Evolutionary conservation across 2,329 filamentous ascomycete genomes (phyloP), one percentile per base, ranked within the genome.

Genomic region (Fusarium veterinarium): DNA sequence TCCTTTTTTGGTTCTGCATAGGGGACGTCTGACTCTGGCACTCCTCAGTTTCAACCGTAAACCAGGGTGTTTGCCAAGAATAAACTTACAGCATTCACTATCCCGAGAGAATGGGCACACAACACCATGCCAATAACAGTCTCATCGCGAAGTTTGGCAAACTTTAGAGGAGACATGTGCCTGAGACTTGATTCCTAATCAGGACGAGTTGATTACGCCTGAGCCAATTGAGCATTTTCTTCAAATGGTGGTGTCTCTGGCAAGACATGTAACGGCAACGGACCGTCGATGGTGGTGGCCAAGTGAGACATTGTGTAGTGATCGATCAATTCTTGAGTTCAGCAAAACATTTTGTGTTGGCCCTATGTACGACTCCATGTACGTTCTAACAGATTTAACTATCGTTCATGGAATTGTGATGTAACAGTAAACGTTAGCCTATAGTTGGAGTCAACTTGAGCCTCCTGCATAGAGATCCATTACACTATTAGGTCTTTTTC

Each of bases 191-290:
- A 55, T 62, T 64, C 60, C 59, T 19, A 67, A 63, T 72, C 48
- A 44, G 64, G 72, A 45, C 60, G 64, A 65, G 68, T 64, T 68
- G 52, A 40, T 44, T 60, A 44, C 57, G 28, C 62, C 42, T 53
- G 40, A 33, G 30, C 41, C 61, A 71, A 71, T 67, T 44, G 48
- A 20, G 25, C 38, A 48, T n/a, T 28, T 40, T 14, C 41, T 14
- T 57, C 30, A 59, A 61, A 51, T 63, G 31, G 40, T 42, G 63
- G 65, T 74, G 68, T 71, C 40, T 66, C 37, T 68, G 61, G 53
- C 59, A 58, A 71, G 73, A 68, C 73, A 75, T 73, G 66, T 74
- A 74, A 71, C 69, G 51, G 61, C 44, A 68, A 58, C 64, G 59
- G 64, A 63, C 58, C 49, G 60, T 63, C 37, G 67, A 64, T 68